These are phyloP conservation scores for Chalaropsis thielavioides DNA, from an alignment of 2,329 filamentous ascomycete species.

Conservation along the genomic window DNA sequence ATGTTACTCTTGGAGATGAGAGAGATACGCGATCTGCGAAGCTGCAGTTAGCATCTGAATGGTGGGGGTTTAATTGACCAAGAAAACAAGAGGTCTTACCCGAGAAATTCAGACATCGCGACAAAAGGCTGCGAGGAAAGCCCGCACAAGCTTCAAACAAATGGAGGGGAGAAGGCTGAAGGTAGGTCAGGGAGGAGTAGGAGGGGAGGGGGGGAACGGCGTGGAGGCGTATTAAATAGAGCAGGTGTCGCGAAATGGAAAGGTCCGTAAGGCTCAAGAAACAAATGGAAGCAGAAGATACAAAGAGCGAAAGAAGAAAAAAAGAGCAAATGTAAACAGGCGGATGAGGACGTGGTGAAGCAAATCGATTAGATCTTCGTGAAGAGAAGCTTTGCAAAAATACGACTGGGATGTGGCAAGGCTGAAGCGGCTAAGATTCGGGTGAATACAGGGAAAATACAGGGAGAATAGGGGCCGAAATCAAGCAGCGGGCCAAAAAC, in stretches of 20 bases:
- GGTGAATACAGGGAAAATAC: neutral
- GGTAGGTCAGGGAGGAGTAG: conserved; percentile 2
- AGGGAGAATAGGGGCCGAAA: neutral
- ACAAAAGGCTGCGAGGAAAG: conserved; percentile 28
- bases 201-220: neutral
- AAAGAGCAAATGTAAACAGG: conserved; percentile 11
- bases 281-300: conserved; percentile 11
- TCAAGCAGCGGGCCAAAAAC: neutral
- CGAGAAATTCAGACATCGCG: conserved; percentile 47
- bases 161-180: conserved; percentile 18
- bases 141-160: conserved; percentile 27
- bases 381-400: conserved; percentile 3
- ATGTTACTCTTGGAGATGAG: conserved; percentile 97
- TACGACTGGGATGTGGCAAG: conserved; percentile 8
- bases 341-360: conserved; percentile 9
- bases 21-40: conserved; percentile 70
- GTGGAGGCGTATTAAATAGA: conserved; percentile 22
- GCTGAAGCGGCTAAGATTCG: conserved; percentile 10
- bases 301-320: conserved; percentile 10
- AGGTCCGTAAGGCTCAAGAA: neutral
- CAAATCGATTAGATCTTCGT: conserved; percentile 4
- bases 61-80: conserved; percentile 20
- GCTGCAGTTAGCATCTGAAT: conserved; percentile 23
- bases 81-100: conserved; percentile 29
- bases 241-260: conserved; percentile 25